Conservation (phyloP, 1,284 basidiomycete species). For the Omphalotus olearius region DNA sequence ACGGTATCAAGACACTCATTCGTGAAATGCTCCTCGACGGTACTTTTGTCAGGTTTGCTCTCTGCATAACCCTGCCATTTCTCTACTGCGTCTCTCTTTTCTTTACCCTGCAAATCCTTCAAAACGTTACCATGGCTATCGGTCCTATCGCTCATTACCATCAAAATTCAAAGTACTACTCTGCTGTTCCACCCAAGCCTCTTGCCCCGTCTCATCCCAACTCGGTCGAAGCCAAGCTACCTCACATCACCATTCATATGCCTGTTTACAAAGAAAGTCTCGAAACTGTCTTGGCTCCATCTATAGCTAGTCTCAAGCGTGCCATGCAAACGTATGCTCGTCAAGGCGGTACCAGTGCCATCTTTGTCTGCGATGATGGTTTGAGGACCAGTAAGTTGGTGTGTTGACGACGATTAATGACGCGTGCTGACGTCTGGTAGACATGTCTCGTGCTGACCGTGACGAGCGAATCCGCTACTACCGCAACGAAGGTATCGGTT, state of each 20-base stretch:
- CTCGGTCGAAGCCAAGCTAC: slow-evolving; percentile 45
- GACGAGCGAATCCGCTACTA: slow-evolving; percentile 73
- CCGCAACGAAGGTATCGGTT: slow-evolving; percentile 76
- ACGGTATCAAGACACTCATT: slow-evolving; percentile 49
- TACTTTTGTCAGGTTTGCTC: slow-evolving; percentile 54
- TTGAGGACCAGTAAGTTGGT: slow-evolving; percentile 32
- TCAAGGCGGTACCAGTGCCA: slow-evolving; percentile 73
- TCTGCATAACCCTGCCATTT: slow-evolving; percentile 58
- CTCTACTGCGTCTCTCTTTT: slow-evolving; percentile 74
- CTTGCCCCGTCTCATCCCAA: slow-evolving; percentile 2
- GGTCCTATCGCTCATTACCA: slow-evolving; percentile 76
- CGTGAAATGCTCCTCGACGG: slow-evolving; percentile 68
- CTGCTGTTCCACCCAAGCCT: slow-evolving; percentile 45
- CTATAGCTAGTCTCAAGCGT: slow-evolving; percentile 74
- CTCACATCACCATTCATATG: slow-evolving; percentile 78
- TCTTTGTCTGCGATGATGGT: slow-evolving; percentile 80
- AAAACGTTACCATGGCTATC: slow-evolving; percentile 60
- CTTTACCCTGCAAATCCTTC: slow-evolving; percentile 64
- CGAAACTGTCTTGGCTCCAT: slow-evolving; percentile 60
- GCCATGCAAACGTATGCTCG: slow-evolving; percentile 82
- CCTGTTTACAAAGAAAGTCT: slow-evolving; percentile 80
- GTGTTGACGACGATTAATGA: too few relatives aligned
- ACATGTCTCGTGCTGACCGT: slow-evolving; percentile 58
- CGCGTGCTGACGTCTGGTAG: neutral
- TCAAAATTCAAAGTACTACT: slow-evolving; percentile 69